Evolutionary conservation across 1,284 basidiomycete genomes (phyloP).

Genomic region (Ceratobasidium sp.): DNA sequence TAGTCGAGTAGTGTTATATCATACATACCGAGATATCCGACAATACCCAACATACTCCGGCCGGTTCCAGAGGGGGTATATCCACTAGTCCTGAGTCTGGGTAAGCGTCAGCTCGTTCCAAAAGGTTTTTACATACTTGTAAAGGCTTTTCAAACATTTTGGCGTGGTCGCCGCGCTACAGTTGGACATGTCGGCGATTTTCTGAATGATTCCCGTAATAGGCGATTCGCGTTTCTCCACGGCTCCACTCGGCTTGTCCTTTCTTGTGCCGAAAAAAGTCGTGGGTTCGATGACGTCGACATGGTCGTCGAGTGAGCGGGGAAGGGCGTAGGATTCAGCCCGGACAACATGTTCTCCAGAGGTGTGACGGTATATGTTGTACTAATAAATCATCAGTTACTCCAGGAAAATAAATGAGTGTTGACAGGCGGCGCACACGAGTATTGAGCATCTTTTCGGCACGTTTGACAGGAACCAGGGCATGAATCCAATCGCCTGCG

Average conservation of each 20-base stretch:
- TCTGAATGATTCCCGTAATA: constrained; percentile 42
- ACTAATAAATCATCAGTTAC: constrained; percentile 51
- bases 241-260: constrained; percentile 48
- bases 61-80: constrained; percentile 59
- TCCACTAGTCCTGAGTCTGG: constrained; percentile 49
- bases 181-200: constrained; percentile 53
- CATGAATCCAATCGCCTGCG: constrained; percentile 15
- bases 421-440: constrained; percentile 54
- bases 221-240: constrained; percentile 45
- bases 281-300: constrained; percentile 26
- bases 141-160: constrained; percentile 63
- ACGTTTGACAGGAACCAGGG: neutral
- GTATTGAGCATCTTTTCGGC: constrained; percentile 11
- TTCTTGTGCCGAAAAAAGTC: constrained; percentile 8
- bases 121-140: constrained; percentile 56
- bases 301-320: neutral
- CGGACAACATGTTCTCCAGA: constrained; percentile 57
- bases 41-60: constrained; percentile 63
- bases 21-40: constrained; percentile 59
- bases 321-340: constrained; percentile 57
- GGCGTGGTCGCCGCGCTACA: constrained; percentile 63
- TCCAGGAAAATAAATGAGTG: neutral
- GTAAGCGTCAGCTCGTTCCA: neutral
- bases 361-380: constrained; percentile 61
- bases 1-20: neutral